Evolutionary conservation across 1,284 basidiomycete species (phyloP).

Genomic region (Vanrija pseudolonga): DNA sequence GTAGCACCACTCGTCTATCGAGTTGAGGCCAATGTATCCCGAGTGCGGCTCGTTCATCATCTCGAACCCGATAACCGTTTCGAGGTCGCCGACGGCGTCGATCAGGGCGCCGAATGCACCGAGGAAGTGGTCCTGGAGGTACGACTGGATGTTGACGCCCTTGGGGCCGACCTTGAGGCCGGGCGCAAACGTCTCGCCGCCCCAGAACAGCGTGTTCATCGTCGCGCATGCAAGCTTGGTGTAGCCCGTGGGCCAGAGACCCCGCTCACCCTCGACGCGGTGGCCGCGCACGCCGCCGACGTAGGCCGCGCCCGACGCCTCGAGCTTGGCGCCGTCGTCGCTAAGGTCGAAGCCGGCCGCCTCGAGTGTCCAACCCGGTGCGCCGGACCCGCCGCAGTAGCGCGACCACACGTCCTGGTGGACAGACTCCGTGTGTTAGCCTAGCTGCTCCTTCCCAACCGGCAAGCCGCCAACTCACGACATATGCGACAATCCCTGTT

Average conservation of each 20-base stretch:
- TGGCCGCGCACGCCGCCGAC: slow-evolving; percentile 64
- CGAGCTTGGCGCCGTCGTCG: slow-evolving; percentile 56
- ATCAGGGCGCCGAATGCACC: slow-evolving; percentile 71
- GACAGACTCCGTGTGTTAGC: slow-evolving; percentile 50
- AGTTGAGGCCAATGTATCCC: slow-evolving; percentile 79
- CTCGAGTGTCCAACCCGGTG: slow-evolving; percentile 87
- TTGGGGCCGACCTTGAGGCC: slow-evolving; percentile 60
- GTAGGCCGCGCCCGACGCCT: slow-evolving; percentile 79
- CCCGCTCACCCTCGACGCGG: slow-evolving; percentile 57
- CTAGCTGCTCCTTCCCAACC: neutral
- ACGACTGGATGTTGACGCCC: slow-evolving; percentile 67
- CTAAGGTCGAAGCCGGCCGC: slow-evolving; percentile 70
- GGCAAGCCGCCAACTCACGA: slow-evolving; percentile 61
- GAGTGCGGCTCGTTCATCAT: slow-evolving; percentile 95
- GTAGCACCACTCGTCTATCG: slow-evolving; percentile 83
- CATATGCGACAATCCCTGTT: slow-evolving; percentile 76
- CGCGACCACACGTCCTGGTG: slow-evolving; percentile 96
- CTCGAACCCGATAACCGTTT: slow-evolving; percentile 87
- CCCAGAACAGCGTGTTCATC: slow-evolving; percentile 89
- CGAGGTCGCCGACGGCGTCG: slow-evolving; percentile 65
- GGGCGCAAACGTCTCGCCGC: slow-evolving; percentile 76
- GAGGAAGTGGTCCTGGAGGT: slow-evolving; percentile 77
- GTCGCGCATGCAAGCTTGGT: slow-evolving; percentile 82
- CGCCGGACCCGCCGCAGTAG: slow-evolving; percentile 86
- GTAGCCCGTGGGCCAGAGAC: slow-evolving; percentile 79